These are phyloP conservation scores for Nothophoma quercina DNA, from an alignment of 2,329 filamentous ascomycete species.

Conservation along the genomic window DNA sequence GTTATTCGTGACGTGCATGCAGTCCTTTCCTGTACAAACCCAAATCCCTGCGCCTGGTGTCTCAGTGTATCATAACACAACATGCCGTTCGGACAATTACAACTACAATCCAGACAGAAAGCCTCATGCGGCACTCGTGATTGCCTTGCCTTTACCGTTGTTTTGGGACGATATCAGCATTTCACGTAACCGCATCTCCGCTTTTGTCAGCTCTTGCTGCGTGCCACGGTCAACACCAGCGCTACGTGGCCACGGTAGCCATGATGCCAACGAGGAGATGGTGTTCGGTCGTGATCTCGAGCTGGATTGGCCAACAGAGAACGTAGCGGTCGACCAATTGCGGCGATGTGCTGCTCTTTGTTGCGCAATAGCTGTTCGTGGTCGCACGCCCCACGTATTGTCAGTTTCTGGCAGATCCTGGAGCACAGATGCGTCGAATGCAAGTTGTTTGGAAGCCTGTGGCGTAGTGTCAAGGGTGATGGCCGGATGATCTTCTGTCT, in stretches of 20 bases:
- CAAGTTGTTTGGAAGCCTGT: conserved; percentile 47
- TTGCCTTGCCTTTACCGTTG: conserved; percentile 39
- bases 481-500: conserved; percentile 37
- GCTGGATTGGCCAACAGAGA: conserved; percentile 15
- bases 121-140: conserved; percentile 30
- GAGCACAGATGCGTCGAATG: conserved; percentile 41
- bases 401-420: conserved; percentile 28
- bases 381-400: conserved; percentile 14
- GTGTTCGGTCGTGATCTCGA: conserved; percentile 37
- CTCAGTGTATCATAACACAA: background rate
- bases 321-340: conserved; percentile 31
- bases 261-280: conserved; percentile 42
- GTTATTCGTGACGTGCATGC: conserved; percentile 1
- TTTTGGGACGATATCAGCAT: conserved; percentile 39
- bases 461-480: conserved; percentile 44
- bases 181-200: conserved; percentile 41
- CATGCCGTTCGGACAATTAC: background rate
- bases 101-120: background rate
- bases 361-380: conserved; percentile 22
- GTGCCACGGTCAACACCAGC: conserved; percentile 21
- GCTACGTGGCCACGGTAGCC: conserved; percentile 47
- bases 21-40: background rate
- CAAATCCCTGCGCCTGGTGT: background rate
- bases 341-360: conserved; percentile 29
- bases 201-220: conserved; percentile 39